These are phyloP conservation scores for Oidium heveae DNA, from an alignment of 2,329 filamentous ascomycete species.

Conservation along the genomic window DNA sequence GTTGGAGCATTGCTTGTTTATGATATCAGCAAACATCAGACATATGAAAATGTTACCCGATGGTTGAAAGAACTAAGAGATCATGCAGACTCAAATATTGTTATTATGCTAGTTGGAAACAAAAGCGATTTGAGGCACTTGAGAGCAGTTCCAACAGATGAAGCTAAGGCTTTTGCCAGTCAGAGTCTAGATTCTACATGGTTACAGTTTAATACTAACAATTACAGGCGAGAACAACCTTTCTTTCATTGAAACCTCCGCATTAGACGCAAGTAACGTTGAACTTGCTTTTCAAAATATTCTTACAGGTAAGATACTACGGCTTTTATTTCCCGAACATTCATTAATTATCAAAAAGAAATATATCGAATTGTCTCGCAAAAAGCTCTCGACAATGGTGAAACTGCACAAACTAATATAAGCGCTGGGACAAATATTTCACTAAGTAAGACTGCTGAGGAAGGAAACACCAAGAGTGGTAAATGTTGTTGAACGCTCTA, in stretches of 20 bases:
- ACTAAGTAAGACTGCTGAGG: slow-evolving; percentile 63
- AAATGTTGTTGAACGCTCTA: slow-evolving; percentile 40
- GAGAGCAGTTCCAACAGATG: slow-evolving; percentile 86
- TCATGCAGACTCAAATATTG: slow-evolving; percentile 94
- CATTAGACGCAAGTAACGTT: slow-evolving; percentile 94
- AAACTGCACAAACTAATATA: slow-evolving; percentile 55
- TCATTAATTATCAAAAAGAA: slow-evolving; percentile 30
- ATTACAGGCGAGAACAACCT: slow-evolving; percentile 75
- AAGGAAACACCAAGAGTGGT: slow-evolving; percentile 47
- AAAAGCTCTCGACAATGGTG: slow-evolving; percentile 84
- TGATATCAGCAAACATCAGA: slow-evolving; percentile 99
- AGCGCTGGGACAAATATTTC: slow-evolving; percentile 62
- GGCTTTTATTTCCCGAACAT: background rate
- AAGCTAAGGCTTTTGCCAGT: slow-evolving; percentile 97
- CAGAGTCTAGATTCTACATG: slow-evolving; percentile 11
- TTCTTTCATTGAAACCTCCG: slow-evolving; percentile 97
- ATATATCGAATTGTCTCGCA: slow-evolving; percentile 98
- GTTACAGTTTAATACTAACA: slow-evolving; percentile 10
- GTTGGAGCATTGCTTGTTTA: slow-evolving; percentile 95
- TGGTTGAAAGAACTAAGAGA: slow-evolving; percentile 98
- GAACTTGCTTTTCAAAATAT: slow-evolving; percentile 99
- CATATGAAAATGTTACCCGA: slow-evolving; percentile 94
- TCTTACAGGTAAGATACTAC: slow-evolving; percentile 51
- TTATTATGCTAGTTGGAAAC: slow-evolving; percentile 99
- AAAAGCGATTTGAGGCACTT: slow-evolving; percentile 99